Conservation (phyloP, 1,139 yeast species). For the Hansenula sp. region DNA sequence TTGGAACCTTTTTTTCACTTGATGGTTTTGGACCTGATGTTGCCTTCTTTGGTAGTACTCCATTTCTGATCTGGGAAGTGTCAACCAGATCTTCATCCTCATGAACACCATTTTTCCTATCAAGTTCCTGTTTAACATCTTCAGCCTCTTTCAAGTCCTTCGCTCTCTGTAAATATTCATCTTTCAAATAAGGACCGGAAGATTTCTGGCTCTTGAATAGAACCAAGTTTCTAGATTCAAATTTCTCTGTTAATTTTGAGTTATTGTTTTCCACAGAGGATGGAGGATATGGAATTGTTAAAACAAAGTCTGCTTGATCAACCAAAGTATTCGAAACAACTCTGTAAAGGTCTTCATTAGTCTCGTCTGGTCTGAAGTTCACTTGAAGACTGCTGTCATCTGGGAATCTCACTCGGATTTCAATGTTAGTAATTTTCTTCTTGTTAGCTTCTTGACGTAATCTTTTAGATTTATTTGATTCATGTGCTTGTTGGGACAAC, state of each 20-base stretch:
- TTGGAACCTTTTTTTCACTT: conserved; percentile 25
- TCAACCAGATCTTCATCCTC: background rate
- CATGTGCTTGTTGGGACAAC: conserved; percentile 36
- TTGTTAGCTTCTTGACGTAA: conserved; percentile 12
- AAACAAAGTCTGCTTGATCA: conserved; percentile 32
- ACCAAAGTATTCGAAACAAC: conserved; percentile 25
- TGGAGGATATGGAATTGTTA: conserved; percentile 41
- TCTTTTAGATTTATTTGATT: conserved; percentile 27
- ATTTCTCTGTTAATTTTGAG: conserved; percentile 17
- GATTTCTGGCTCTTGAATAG: conserved; percentile 22
- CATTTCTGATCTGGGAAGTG: conserved; percentile 12
- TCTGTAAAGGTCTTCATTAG: conserved; percentile 36
- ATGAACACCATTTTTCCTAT: conserved; percentile 25
- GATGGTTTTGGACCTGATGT: background rate
- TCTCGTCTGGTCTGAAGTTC: conserved; percentile 35
- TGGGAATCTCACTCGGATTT: conserved; percentile 50
- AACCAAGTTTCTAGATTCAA: conserved; percentile 30
- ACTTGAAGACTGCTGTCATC: conserved; percentile 48
- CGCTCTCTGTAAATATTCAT: conserved; percentile 30
- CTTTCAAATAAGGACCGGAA: conserved; percentile 23
- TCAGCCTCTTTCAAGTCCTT: conserved; percentile 36
- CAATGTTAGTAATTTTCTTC: conserved; percentile 23
- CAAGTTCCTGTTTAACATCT: conserved; percentile 32
- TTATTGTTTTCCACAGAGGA: conserved; percentile 24
- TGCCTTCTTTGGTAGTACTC: conserved; percentile 14